phyloP scores from a whole-genome alignment of 768 basidiomycete species.

The Lentinus brumalis region DNA sequence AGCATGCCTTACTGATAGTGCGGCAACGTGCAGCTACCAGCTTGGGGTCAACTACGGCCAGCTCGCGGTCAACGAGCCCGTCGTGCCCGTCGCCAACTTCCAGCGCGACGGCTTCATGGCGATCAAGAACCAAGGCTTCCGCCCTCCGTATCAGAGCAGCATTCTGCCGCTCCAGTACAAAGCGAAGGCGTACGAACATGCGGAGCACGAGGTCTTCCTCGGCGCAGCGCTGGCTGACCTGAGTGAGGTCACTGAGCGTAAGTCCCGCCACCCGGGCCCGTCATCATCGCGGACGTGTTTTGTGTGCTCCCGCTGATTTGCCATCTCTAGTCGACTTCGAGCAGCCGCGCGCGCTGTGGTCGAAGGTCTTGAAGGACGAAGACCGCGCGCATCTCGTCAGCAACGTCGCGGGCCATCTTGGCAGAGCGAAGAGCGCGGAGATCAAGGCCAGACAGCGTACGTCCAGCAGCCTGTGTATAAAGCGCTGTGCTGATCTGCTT shows the following conservation, averaged over 20 bases:
- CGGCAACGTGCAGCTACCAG: constrained; percentile 46
- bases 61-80: constrained; percentile 83
- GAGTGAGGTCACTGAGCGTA: constrained; percentile 79
- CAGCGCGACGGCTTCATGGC: constrained; percentile 80
- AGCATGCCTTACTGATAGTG: too few relatives aligned
- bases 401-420: constrained; percentile 69
- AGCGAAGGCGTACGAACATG: constrained; percentile 40
- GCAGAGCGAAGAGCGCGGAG: constrained; percentile 56
- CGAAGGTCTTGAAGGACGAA: constrained; percentile 64
- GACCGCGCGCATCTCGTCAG: constrained; percentile 61
- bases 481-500: neutral
- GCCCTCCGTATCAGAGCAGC: constrained; percentile 87
- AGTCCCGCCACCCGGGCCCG: constrained; percentile 31
- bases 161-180: constrained; percentile 66
- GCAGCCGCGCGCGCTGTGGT: constrained; percentile 74
- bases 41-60: constrained; percentile 83
- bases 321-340: constrained; percentile 92
- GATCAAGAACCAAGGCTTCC: constrained; percentile 76
- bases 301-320: too few relatives aligned
- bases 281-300: neutral
- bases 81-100: constrained; percentile 82
- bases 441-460: constrained; percentile 71
- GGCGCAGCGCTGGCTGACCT: constrained; percentile 70
- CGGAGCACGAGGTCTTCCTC: constrained; percentile 74
- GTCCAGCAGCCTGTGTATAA: constrained; percentile 30